phyloP scores from a whole-genome alignment of 805 yeast species.

The Brettanomyces naardenensis region DNA sequence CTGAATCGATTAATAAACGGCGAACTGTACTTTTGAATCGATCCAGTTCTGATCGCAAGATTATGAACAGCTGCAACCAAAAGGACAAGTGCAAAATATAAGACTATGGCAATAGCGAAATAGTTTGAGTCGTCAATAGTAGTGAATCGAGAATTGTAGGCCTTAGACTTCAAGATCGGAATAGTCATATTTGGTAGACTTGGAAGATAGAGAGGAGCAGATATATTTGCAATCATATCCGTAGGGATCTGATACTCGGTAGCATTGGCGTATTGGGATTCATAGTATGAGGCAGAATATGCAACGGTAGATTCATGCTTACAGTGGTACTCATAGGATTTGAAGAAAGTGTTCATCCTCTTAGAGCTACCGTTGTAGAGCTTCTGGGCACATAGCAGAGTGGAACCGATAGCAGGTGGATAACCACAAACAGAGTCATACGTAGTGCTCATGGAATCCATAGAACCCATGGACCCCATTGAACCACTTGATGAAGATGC shows the following conservation, averaged over 20 bases:
- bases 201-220: conserved; percentile 12
- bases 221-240: conserved; percentile 5
- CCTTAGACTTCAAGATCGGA: conserved; percentile 1
- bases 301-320: not conserved
- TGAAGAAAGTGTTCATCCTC: not conserved
- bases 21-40: conserved; percentile 25
- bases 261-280: conserved; percentile 23
- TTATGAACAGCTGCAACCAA: conserved; percentile 28
- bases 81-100: conserved; percentile 33
- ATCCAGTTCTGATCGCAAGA: conserved; percentile 21
- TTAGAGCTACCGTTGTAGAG: no score
- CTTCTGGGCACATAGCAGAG: conserved; percentile 2
- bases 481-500: not conserved
- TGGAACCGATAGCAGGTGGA: conserved; percentile 3
- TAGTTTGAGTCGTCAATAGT: conserved; percentile 22
- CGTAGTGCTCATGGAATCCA: no score
- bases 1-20: conserved; percentile 28
- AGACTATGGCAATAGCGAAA: conserved; percentile 29
- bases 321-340: not conserved
- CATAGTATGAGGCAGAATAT: conserved; percentile 4
- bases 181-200: conserved; percentile 8
- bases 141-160: conserved; percentile 11
- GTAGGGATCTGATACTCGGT: conserved; percentile 9
- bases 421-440: conserved; percentile 3
- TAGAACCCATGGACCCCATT: no score